Percentiles rank a stretch among this genome's conserved stretches.
phyloP scores from a whole-genome alignment of 257 asterid species.

The Fraxinus quadrangulata region DNA sequence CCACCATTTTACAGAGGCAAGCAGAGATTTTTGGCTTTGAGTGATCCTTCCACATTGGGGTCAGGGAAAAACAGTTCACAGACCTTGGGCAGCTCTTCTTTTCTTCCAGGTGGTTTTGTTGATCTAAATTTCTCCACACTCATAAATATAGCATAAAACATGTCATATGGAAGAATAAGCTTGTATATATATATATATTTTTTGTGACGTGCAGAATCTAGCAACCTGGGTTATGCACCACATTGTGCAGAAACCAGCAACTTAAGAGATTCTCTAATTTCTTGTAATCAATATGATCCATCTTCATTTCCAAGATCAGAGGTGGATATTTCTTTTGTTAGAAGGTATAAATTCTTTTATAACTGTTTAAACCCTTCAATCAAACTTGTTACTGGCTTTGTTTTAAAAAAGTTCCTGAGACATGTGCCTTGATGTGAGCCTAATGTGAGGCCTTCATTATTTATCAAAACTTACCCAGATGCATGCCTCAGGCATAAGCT shows the following conservation, averaged over 20 bases:
- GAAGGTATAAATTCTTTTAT: slow-evolving; percentile 36
- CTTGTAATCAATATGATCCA: slow-evolving; percentile 29
- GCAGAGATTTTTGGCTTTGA: slow-evolving; percentile 52
- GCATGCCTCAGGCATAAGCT: background rate
- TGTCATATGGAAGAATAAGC: slow-evolving; percentile 15
- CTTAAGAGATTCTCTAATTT: slow-evolving; percentile 32
- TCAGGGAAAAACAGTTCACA: slow-evolving; percentile 34
- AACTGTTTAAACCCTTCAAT: slow-evolving; percentile 12
- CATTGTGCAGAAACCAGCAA: slow-evolving; percentile 36
- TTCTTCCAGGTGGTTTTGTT: slow-evolving; percentile 38
- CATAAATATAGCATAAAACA: slow-evolving; percentile 2
- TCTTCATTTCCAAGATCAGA: slow-evolving; percentile 39
- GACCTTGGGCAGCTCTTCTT: slow-evolving; percentile 20
- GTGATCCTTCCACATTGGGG: slow-evolving; percentile 38
- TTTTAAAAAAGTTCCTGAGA: background rate
- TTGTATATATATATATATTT: background rate
- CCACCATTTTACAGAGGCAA: slow-evolving; percentile 75
- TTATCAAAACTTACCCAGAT: background rate
- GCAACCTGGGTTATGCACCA: slow-evolving; percentile 32
- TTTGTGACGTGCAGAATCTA: slow-evolving; percentile 41
- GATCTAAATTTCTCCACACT: slow-evolving; percentile 19
- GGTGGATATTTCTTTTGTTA: slow-evolving; percentile 34
- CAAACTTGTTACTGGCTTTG: background rate
- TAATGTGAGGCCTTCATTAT: background rate
- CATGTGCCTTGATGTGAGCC: background rate